Evolutionary conservation across 768 basidiomycete genomes (phyloP).

Genomic region (Neoboletus brunneissimus): DNA sequence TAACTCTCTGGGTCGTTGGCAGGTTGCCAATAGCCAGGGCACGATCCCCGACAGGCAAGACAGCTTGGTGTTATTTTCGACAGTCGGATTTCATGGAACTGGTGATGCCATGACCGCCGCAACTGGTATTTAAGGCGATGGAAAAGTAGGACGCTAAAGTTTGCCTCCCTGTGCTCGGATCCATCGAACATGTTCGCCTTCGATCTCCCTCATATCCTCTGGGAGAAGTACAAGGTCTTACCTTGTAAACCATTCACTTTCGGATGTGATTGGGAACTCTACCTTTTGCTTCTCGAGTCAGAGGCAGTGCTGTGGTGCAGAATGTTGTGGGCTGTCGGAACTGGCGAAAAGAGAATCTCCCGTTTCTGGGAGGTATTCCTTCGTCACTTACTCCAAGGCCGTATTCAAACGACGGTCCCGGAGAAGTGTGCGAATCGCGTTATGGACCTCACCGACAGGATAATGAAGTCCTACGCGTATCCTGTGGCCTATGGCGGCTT

Average conservation of each 20-base stretch:
- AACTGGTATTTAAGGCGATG: neutral
- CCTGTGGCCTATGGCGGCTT: slow-evolving; percentile 30
- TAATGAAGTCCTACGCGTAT: slow-evolving; percentile 15
- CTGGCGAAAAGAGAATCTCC: neutral
- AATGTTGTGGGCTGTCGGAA: neutral
- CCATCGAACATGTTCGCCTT: neutral
- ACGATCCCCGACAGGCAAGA: neutral
- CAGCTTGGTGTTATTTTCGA: neutral
- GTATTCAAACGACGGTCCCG: neutral
- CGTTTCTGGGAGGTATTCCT: neutral
- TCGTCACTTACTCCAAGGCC: neutral
- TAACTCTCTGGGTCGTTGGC: neutral
- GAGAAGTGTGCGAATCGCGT: neutral
- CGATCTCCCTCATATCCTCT: neutral
- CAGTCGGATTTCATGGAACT: neutral
- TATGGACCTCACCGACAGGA: slow-evolving; percentile 15
- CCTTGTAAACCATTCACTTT: too few relatives aligned
- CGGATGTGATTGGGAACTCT: too few relatives aligned
- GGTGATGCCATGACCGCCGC: neutral
- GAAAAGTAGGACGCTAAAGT: neutral
- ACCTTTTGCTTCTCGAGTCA: too few relatives aligned
- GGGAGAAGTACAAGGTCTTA: neutral
- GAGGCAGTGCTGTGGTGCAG: neutral
- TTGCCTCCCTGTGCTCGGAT: neutral
- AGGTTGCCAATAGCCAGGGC: neutral